Base-by-base conservation (phyloP, 768 basidiomycete genomes). In the Dacryopinax primogenitus region DNA sequence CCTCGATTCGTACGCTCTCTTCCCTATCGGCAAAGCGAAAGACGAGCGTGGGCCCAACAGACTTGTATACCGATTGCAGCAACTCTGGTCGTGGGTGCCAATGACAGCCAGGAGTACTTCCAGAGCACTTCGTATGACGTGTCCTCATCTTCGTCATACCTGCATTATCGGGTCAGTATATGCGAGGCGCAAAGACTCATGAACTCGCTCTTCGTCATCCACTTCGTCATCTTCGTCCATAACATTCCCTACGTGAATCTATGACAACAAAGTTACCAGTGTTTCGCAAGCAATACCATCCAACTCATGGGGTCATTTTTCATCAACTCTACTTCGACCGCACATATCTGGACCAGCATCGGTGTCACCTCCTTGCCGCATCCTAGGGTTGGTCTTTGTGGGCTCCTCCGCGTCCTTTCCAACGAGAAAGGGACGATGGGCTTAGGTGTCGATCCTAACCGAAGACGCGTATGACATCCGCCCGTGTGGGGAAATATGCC, bases 101-200 rank as follows among this genome's bases (percentile, higher is more conserved):
- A 98, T 86, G 61, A 96, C 78, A 4, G 90, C 88, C 33, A 86
- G 78, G 16, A 98, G 80, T 2, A 98, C 79, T 73, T 97, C 97
- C 18, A 93, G 92, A 4, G 96, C 87, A 6, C 91, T 87, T 47
- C 96, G 83, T 96, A 98, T 0, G 95, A 97, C 12, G 89, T 90
- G 72, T 99, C 96, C 74, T 98, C 96, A 66, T 99, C 96, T 70
- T 99, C 96, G 4, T 92, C 92, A 74, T 96, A 97, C 68, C 91
- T 94, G 69, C 30, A 11, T 15, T 13, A 32, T 28, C 23, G n/a
- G n/a, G 26, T 32, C 18, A n/a, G 28, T 45, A 36, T 7, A 16
- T n/a, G 34, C 37, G 11, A 63, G 30, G 33, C 11, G 47, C 68
- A 44, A 51, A 45, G 63, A 62, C 63, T 61, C 26, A 71, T 63